Base-by-base conservation (phyloP, 306 rosid species). In the Glycine tomentella region DNA sequence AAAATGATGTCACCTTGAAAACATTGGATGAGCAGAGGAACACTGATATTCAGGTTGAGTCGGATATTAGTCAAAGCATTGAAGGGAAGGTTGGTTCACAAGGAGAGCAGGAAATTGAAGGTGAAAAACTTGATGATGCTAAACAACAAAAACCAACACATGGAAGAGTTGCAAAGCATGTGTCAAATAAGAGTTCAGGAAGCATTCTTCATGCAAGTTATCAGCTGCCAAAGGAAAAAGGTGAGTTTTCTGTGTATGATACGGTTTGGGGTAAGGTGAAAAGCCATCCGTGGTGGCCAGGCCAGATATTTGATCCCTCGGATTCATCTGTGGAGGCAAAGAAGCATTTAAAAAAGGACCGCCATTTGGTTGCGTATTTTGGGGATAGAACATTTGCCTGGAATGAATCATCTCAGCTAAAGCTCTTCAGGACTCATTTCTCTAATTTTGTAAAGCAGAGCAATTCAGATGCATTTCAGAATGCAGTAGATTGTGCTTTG, bases 211-310 rank as follows among this genome's bases (percentile, higher is more conserved):
- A 75, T 66, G 86, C 81, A 15, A 78, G 83, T 62, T 94, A 87
- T 84, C 84, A 81, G 79, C 80, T 91, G 82, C 92, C 69, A 40
- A 91, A 81, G 80, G 81, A 82, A 75, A 92, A 93, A 86, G 91
- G 85, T 66, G 86, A 85, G 69, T 86, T 91, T 78, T 86, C 92
- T 84, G 88, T 85, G 69, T 87, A 91, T 49, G 98, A 93, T 89
- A 74, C 93, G 75, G 98, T 95, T 50, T 95, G 99, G 99, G 98
- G 98, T 72, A 95, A 95, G 87, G 97, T 95, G 61, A 93, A 88
- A 90, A 93, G 99, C 82, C 99, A 95, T 82, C 98, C 99, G 64
- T 95, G 99, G 99, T 95, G 98, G 99, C 99, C 99, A 8, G 99
- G 98, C 44, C 99, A 95, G 89, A 89, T 95, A 80, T 95, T 95